These are phyloP conservation scores for Fusarium compactum DNA, from an alignment of 2,329 filamentous ascomycete genomes.

Conservation along the genomic window DNA sequence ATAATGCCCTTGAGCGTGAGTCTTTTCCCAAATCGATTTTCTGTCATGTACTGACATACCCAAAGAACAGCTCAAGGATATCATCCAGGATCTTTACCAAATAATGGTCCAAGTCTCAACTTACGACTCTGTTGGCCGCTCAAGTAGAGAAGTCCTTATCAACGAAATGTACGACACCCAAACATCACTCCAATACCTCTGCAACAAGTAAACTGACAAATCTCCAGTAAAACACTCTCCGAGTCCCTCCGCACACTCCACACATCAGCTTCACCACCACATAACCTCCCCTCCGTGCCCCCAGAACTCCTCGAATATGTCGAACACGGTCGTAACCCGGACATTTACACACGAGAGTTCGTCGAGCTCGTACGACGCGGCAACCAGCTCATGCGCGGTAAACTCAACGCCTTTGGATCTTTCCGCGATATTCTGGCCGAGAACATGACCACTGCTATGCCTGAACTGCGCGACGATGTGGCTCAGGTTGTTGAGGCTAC, in stretches of 20 bases:
- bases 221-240: constrained; percentile 55
- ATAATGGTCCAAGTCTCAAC: constrained; percentile 72
- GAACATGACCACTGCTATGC: constrained; percentile 68
- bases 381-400: constrained; percentile 76
- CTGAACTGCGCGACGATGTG: constrained; percentile 68
- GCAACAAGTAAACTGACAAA: constrained; percentile 16
- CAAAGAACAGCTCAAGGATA: constrained; percentile 69
- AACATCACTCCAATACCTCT: not conserved
- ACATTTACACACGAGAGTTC: constrained; percentile 80
- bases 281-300: constrained; percentile 65
- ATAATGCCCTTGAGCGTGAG: constrained; percentile 57
- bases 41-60: constrained; percentile 17
- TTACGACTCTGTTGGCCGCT: constrained; percentile 66
- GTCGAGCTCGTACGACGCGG: constrained; percentile 74
- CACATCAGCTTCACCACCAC: constrained; percentile 55
- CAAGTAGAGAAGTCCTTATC: constrained; percentile 68
- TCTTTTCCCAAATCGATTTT: not conserved
- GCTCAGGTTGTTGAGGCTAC: constrained; percentile 63
- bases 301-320: constrained; percentile 76
- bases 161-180: constrained; percentile 59
- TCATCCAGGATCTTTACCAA: constrained; percentile 73
- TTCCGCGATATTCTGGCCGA: constrained; percentile 73
- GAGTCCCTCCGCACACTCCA: constrained; percentile 55
- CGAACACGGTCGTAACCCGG: constrained; percentile 77
- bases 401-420: constrained; percentile 68